Conservation (phyloP, 179 eudicot species). For the Beta lomatogona region DNA sequence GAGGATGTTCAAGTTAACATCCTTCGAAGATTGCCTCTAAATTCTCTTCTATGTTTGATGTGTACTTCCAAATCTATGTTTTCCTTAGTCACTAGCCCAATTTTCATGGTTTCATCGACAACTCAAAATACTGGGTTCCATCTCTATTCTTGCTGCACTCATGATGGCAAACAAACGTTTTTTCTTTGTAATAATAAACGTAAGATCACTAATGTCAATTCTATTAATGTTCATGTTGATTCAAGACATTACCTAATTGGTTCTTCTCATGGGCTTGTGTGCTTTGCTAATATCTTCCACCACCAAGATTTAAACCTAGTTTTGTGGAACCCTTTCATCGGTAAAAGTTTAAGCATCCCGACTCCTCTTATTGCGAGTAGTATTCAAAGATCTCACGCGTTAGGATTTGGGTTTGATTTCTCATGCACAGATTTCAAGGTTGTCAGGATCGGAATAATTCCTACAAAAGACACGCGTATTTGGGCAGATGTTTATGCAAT, state of each 20-base stretch:
- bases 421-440: neutral
- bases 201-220: no score
- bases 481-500: neutral
- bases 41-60: neutral
- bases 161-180: neutral
- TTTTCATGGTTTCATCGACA: neutral
- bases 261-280: neutral
- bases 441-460: neutral
- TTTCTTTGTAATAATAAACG: neutral
- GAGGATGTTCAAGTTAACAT: neutral
- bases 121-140: neutral
- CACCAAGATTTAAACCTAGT: neutral
- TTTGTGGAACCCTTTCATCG: slow-evolving; percentile 12
- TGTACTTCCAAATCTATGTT: neutral
- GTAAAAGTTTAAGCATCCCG: neutral
- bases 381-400: neutral
- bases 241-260: neutral
- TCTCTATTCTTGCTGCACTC: neutral
- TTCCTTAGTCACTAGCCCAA: neutral
- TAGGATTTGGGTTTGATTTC: slow-evolving; percentile 12
- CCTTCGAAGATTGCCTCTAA: neutral
- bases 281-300: neutral
- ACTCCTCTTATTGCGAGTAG: neutral
- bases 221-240: neutral
- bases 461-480: neutral